Evolutionary conservation across 371 early-diverging fungal species (phyloP).

Genomic region (Cokeromyces recurvatus): DNA sequence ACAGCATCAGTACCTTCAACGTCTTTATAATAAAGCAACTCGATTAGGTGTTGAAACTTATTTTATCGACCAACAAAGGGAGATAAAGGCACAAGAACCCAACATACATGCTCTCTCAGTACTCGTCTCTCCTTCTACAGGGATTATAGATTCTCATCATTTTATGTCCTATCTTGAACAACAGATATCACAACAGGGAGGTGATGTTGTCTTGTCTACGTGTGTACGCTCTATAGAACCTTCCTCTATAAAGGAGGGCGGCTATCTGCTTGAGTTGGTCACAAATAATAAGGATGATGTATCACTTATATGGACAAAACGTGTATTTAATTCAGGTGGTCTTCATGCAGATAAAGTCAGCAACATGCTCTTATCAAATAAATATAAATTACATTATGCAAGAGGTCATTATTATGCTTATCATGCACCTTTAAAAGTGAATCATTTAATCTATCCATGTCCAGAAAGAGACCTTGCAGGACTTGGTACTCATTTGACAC

Average conservation of each 20-base stretch:
- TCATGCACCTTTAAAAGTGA: conserved; percentile 29
- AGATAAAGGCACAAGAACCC: conserved; percentile 55
- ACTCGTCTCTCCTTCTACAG: conserved; percentile 71
- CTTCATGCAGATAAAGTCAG: conserved; percentile 68
- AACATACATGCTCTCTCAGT: conserved; percentile 48
- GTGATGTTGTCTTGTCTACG: conserved; percentile 49
- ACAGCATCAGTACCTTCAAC: conserved; percentile 54
- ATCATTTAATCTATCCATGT: conserved; percentile 80
- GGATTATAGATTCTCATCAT: conserved; percentile 77
- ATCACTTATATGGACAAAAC: conserved; percentile 43
- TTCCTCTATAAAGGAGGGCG: conserved; percentile 1
- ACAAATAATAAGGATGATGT: conserved; percentile 27
- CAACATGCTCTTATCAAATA: conserved; percentile 34
- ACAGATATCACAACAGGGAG: conserved; percentile 33
- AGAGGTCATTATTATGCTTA: conserved; percentile 74
- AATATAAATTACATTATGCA: conserved; percentile 56
- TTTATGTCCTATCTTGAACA: conserved; percentile 62
- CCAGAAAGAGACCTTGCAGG: conserved; percentile 71
- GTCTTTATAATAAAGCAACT: conserved; percentile 54
- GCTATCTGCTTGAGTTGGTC: conserved; percentile 45
- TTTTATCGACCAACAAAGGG: conserved; percentile 45
- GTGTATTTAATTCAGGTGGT: conserved; percentile 80
- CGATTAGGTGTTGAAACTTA: conserved; percentile 57
- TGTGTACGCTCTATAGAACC: conserved; percentile 45
- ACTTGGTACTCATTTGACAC: conserved; percentile 80